Evolutionary conservation across 129 eudicot species (phyloP), one percentile per base, ranked within the genome.

Genomic region (Lactuca sativa): DNA sequence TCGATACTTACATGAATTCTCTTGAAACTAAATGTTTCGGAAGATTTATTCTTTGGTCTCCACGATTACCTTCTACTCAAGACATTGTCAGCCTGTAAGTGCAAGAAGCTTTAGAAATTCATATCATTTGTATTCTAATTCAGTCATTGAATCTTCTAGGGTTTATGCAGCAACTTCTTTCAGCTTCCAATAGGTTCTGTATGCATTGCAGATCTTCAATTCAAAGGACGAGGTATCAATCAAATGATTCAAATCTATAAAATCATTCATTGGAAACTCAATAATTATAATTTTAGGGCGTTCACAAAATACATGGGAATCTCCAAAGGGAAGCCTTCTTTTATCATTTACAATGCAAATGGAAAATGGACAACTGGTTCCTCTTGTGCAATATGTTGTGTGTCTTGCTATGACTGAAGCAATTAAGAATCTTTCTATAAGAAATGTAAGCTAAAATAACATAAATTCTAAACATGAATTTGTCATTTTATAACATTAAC

Each of bases 371-470:
- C 70, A 80, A 18, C 52, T 87, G n/a, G 89, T 90, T 61, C 97
- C 97, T 10, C 78, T 77, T 64, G 83, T 90, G 77, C 97, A 90
- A 69, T 90, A 90, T 77, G 89, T 87, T 12, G 90, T 88, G 6
- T 66, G 84, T 76, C 85, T 90, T 53, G 88, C 97, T 74, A 77
- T 90, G 81, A 83, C 92, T 17, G 97, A 90, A 71, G 95, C 97
- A 64, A 72, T 90, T 44, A 85, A 85, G 62, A 85, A 74, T 64
- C 72, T 83, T 63, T 82, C 92, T 60, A 60, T 31, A 11, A 77
- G 44, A 77, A 85, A 78, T 70, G 97, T 87, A 78, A 80, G 90
- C 68, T 32, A 13, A 13, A 3, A 31, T 25, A 59, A 25, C 30
- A 25, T 25, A 25, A 25, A 0, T 25, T 59, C 44, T 5, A 31